Base-by-base conservation (phyloP, 768 basidiomycete species). In the Xerocomellus dryophilus region DNA sequence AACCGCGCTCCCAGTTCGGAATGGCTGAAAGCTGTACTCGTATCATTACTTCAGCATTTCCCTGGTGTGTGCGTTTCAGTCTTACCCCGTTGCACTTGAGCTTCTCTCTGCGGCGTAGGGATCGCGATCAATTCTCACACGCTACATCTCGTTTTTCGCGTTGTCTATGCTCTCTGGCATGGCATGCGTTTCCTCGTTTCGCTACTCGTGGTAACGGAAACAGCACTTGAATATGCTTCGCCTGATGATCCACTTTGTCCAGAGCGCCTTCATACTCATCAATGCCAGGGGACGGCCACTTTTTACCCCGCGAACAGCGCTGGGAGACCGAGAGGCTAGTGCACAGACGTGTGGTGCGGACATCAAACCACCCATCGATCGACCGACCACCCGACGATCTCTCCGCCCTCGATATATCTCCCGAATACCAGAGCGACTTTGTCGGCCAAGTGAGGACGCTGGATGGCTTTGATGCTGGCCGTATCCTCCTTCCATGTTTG, bases 391-490 rank as follows among this genome's bases (percentile, higher is more conserved):
- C 31, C 54, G 42, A 42, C 63, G 43, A 46, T 31, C 56, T 12
- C 31, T 59, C 46, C 61, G 64, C 23, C 62, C 54, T 53, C 73
- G 74, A 42, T 61, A 72, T 34, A 29, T 29, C 45, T 81, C 79
- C 38, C 75, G 78, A 12, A 79, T 80, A 56, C 78, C 79, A 15
- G 78, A 80, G 51, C 68, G 77, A 59, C 71, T 80, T 34, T 78
- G 72, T 63, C 68, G 61, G 12, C 32, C 64, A 34, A 47, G 42
- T 29, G 55, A 55, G 27, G 59, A 66, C 20, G 27, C 41, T 23
- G 27, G 31, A n/a, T 61, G 67, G 57, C 42, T 25, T n/a, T 69
- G 54, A 66, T 29, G 20, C 7, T 27, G 7, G 11, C 8, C 15
- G 25, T 6, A 15, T 23, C 15, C 9, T 21, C 34, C 11, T 34